Evolutionary conservation across 345 rosid species (phyloP), one percentile per base, ranked within the genome.

Genomic region (Bruguiera sexangula): DNA sequence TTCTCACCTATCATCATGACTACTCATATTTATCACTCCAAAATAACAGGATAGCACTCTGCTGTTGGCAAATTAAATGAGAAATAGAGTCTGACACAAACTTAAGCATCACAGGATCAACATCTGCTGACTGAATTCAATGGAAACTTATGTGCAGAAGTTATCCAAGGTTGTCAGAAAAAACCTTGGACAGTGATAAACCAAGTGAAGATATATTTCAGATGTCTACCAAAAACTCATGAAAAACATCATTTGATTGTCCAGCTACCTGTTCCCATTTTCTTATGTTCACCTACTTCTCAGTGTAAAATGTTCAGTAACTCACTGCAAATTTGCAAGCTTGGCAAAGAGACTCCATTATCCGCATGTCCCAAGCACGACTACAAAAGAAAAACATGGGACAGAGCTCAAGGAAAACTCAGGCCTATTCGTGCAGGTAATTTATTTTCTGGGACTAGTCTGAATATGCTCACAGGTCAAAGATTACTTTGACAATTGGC

Each of bases 301-400:
- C 27, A 56, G 27, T 13, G 30, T 16, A 61, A 51, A 67, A 78
- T 68, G 24, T 29, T n/a, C 56, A 43, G 52, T 65, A 32, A 82
- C 99, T 87, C 84, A 96, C 99, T 77, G 99, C 99, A 74, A 90
- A 92, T 88, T 96, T 96, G 84, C 99, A 96, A 75, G 97, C 98
- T 80, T 97, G 92, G 75, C 98, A 96, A 67, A 96, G 86, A 78
- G 99, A 89, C 77, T 96, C 99, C 99, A 96, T 96, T 19, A 97
- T 96, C 78, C 94, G 85, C 99, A 88, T 87, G 79, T 92, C 99
- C 98, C 99, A 96, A 73, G 99, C 97, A 86, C 98, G 97, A 78
- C 99, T 95, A 71, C 82, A 82, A 57, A 69, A 71, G 68, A 76
- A 73, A 65, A 65, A 32, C 63, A 48, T 21, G 73, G 62, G 80